A percentile compares a stretch with the other conserved stretches of the same genome.
phyloP scores from a whole-genome alignment of 179 eudicot genomes.

The Silene noctiflora region DNA sequence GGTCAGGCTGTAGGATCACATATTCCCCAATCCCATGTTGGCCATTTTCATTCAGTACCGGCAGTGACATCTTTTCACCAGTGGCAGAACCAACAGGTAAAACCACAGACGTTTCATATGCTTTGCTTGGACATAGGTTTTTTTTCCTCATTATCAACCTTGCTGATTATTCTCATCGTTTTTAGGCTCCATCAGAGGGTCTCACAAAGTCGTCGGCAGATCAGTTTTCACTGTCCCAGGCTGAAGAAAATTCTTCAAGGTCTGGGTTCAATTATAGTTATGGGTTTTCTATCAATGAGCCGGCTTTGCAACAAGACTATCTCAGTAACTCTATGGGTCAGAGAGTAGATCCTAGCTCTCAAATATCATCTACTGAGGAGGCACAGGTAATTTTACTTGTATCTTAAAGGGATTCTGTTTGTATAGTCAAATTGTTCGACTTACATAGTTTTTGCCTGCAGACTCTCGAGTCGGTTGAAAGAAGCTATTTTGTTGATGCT shows the following conservation, averaged over 20 bases:
- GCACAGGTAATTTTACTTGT: conserved; percentile 40
- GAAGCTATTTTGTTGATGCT: conserved; percentile 35
- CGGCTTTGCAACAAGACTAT: conserved; percentile 43
- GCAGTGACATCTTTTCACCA: conserved; percentile 53
- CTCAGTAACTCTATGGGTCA: conserved; percentile 41
- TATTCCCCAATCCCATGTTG: conserved; percentile 55
- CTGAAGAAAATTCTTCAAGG: conserved; percentile 48
- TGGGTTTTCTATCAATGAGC: conserved; percentile 59
- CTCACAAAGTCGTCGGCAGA: conserved; percentile 40
- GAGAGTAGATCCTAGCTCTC: conserved; percentile 38
- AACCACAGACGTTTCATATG: conserved; percentile 15
- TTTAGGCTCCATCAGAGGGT: conserved; percentile 58
- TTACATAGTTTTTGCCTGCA: conserved; percentile 12
- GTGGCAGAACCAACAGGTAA: conserved; percentile 80
- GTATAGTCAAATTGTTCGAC: neutral
- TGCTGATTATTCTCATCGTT: conserved; percentile 15
- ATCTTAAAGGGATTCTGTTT: neutral
- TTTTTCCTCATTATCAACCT: neutral
- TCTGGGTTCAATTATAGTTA: conserved; percentile 45
- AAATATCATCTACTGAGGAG: conserved; percentile 43
- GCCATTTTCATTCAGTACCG: conserved; percentile 61
- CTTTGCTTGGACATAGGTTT: neutral
- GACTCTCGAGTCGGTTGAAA: conserved; percentile 48
- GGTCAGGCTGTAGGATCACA: conserved; percentile 60
- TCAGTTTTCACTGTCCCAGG: conserved; percentile 46